A percentile compares a stretch with the other conserved stretches of the same genome.
Conservation (phyloP, 164 flowering plant species). For the Vitis labrusca region DNA sequence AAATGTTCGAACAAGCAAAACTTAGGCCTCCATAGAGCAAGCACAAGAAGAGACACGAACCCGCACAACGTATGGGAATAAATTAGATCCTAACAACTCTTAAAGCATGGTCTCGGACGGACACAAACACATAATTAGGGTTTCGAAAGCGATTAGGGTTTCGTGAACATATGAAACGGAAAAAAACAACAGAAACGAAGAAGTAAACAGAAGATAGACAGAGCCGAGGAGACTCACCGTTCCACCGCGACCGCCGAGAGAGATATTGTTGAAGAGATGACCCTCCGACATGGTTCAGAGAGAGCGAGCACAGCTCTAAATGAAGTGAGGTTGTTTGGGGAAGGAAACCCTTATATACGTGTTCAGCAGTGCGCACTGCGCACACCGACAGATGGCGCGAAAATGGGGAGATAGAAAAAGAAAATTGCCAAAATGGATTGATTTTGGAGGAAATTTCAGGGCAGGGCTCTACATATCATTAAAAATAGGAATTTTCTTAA, state of each 20-base stretch:
- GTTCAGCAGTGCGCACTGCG: not conserved
- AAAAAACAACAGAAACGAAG: not conserved
- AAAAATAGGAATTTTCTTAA: no score
- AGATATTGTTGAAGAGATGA: constrained; percentile 73
- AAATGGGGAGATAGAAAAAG: not conserved
- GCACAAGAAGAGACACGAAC: no score
- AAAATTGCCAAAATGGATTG: no score
- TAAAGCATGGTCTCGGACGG: no score
- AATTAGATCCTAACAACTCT: no score
- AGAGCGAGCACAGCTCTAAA: not conserved
- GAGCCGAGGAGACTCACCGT: constrained; percentile 44
- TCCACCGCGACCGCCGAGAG: constrained; percentile 91
- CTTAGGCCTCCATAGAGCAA: no score
- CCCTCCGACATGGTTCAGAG: constrained; percentile 67
- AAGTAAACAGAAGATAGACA: not conserved
- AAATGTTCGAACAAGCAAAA: no score
- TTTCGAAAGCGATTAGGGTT: constrained; percentile 12
- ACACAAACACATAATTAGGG: constrained; percentile 5
- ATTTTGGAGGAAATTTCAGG: no score
- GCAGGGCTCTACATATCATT: no score
- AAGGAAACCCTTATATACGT: no score
- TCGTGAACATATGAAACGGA: not conserved
- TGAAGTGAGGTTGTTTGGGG: not conserved
- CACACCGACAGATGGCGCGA: not conserved
- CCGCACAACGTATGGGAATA: no score